Evolutionary conservation across 2,329 filamentous ascomycete species (phyloP), one percentile per base, ranked within the genome.

Genomic region (Zalaria obscura): DNA sequence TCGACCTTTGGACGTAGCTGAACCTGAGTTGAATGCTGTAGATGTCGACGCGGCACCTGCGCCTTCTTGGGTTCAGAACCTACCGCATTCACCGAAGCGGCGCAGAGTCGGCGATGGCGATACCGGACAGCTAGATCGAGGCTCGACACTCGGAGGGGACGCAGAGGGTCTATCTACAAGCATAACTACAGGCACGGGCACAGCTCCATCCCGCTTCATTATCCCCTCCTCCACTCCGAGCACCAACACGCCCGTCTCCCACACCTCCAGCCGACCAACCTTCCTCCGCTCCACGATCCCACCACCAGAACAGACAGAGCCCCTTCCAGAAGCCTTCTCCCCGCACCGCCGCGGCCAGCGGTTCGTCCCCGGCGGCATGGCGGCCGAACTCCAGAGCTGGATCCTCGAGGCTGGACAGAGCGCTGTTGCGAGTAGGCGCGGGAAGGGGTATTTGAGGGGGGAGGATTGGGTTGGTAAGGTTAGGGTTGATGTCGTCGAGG

Each of bases 291-390:
- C 61, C 2, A 50, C 56, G 2, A 44, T 48, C 3, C 54, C 55
- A 8, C 51, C 56, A 3, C 55, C 53, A 8, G 55, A 57, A 2
- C 48, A 34, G 7, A 37, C 46, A 9, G 55, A 56, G 4, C 67
- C 68, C 0, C 55, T 70, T 0, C 70, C 71, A 1, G 67, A 72
- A 34, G 61, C 66, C 33, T 75, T 75, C 53, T 73, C 70, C 0
- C 72, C 72, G 1, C 66, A 68, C 37, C 61, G 69, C 26, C 65
- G 64, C 44, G 64, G 62, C 0, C 62, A 69, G 46, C 68, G 67
- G 48, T 74, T 69, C 46, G 36, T 71, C 0, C 55, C 64, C 1
- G 61, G 63, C 3, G 72, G 71, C 2, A 55, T 72, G 41, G 72
- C 72, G 3, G 59, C 63, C 1, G 66, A 63, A 38, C 52, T 73